A percentile compares a stretch with the other conserved stretches of the same genome.
These are phyloP conservation scores for Pichia terricola DNA, from an alignment of 1,139 yeast species.

Conservation along the genomic window DNA sequence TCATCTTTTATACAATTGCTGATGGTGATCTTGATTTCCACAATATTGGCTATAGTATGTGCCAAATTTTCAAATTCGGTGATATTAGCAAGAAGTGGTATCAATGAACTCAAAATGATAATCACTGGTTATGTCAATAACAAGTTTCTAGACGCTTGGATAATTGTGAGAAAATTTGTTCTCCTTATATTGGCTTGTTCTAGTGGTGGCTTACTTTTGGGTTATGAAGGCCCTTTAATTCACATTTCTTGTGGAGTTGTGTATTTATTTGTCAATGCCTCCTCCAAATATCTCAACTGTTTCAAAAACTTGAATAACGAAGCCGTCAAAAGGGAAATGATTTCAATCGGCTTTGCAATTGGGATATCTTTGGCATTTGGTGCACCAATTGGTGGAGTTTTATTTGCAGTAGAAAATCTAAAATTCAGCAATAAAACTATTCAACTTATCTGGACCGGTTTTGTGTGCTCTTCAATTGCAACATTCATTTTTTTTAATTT, in stretches of 20 bases:
- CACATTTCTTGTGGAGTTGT: conserved; percentile 74
- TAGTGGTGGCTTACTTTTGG: conserved; percentile 73
- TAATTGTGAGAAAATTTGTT: conserved; percentile 40
- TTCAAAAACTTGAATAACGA: conserved; percentile 43
- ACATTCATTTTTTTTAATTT: conserved; percentile 55
- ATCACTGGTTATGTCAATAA: conserved; percentile 49
- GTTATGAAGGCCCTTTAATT: conserved; percentile 90
- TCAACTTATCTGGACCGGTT: conserved; percentile 70
- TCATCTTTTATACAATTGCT: conserved; percentile 14
- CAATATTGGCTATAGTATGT: conserved; percentile 26
- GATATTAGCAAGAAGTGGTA: conserved; percentile 42
- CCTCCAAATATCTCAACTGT: conserved; percentile 9
- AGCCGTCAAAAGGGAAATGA: conserved; percentile 50
- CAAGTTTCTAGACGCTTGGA: conserved; percentile 37
- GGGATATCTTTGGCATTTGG: conserved; percentile 93
- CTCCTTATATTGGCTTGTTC: conserved; percentile 62
- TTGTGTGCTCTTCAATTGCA: conserved; percentile 67
- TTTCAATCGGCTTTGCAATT: conserved; percentile 84
- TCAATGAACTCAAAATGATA: conserved; percentile 57
- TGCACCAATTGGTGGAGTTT: conserved; percentile 90
- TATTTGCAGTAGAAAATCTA: conserved; percentile 72
- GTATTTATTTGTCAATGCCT: conserved; percentile 29
- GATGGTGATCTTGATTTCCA: conserved; percentile 28
- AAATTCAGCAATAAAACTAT: conserved; percentile 56
- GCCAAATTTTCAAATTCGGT: conserved; percentile 25